Conservation (phyloP, 768 basidiomycete genomes). For the Boletus reticuloceps region DNA sequence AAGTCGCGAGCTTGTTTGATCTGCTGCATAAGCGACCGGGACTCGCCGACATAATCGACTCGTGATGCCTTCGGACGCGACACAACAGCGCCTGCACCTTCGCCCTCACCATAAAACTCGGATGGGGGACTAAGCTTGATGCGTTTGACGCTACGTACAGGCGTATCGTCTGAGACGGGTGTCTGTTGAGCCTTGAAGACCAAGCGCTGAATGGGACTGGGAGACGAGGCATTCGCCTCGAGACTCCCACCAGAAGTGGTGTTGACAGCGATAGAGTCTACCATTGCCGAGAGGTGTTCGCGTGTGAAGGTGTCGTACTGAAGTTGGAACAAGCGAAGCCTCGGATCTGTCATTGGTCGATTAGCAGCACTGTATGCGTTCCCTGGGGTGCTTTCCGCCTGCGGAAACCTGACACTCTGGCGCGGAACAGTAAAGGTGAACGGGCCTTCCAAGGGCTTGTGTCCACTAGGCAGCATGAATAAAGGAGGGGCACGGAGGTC, state of each 20-base stretch:
- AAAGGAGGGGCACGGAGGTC: slow-evolving; percentile 3
- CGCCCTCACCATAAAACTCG: slow-evolving; percentile 55
- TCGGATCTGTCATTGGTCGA: slow-evolving; percentile 59
- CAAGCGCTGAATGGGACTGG: slow-evolving; percentile 40
- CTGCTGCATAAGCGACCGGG: slow-evolving; percentile 72
- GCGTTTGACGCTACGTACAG: slow-evolving; percentile 74
- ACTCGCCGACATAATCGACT: slow-evolving; percentile 77
- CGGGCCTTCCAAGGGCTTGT: slow-evolving; percentile 50
- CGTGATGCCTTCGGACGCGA: slow-evolving; percentile 47
- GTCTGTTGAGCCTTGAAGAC: slow-evolving; percentile 50
- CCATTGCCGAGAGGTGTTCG: slow-evolving; percentile 89
- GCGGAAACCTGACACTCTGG: slow-evolving; percentile 39
- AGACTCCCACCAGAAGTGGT: slow-evolving; percentile 58
- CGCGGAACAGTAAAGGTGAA: slow-evolving; percentile 77
- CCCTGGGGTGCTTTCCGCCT: slow-evolving; percentile 62
- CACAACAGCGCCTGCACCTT: slow-evolving; percentile 45
- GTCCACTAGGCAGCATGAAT: slow-evolving; percentile 34
- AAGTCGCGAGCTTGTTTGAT: slow-evolving; percentile 77
- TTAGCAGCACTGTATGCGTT: slow-evolving; percentile 19
- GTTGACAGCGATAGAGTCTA: slow-evolving; percentile 89
- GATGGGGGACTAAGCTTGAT: slow-evolving; percentile 71
- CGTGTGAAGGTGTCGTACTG: slow-evolving; percentile 97
- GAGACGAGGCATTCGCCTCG: slow-evolving; percentile 41
- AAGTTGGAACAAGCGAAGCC: slow-evolving; percentile 85
- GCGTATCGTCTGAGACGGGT: slow-evolving; percentile 41